These are phyloP conservation scores for Populus davidiana DNA, from an alignment of 345 rosid genomes.

Conservation along the genomic window DNA sequence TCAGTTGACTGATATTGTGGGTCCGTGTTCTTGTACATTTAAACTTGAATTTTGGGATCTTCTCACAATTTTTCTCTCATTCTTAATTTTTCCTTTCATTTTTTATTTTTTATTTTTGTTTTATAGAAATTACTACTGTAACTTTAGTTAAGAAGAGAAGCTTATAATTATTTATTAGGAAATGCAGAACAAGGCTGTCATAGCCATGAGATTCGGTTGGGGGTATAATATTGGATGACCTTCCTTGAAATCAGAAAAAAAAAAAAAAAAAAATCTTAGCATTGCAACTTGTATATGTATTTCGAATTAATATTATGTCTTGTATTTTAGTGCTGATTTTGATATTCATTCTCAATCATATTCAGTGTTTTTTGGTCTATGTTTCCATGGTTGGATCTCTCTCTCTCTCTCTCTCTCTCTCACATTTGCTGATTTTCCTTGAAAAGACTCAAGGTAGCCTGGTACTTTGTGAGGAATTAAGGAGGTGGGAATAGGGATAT, in stretches of 20 bases:
- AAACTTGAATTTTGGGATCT: slow-evolving; percentile 17
- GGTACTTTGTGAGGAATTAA: neutral
- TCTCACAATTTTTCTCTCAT: slow-evolving; percentile 17
- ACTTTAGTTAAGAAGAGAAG: slow-evolving; percentile 29
- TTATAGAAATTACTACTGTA: slow-evolving; percentile 22
- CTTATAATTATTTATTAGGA: slow-evolving; percentile 33
- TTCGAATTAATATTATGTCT: slow-evolving; percentile 13
- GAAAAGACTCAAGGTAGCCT: neutral
- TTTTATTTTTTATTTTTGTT: slow-evolving; percentile 21
- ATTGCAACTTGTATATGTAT: slow-evolving; percentile 21
- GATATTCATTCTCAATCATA: slow-evolving; percentile 1
- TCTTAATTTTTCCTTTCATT: slow-evolving; percentile 13
- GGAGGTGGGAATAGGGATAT: neutral
- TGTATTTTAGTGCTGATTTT: slow-evolving; percentile 13
- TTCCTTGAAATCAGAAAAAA: slow-evolving; percentile 16
- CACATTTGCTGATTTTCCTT: too few species aligned
- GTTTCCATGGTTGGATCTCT: neutral
- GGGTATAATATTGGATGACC: slow-evolving; percentile 48
- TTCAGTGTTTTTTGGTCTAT: neutral
- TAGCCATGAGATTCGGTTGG: slow-evolving; percentile 37
- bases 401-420: neutral
- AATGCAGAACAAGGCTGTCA: slow-evolving; percentile 33
- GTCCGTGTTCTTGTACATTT: slow-evolving; percentile 37
- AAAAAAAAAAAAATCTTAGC: neutral
- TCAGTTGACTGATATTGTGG: slow-evolving; percentile 33